Conservation (phyloP, 176 grass and related monocot genomes). For the Stipa capillata region DNA sequence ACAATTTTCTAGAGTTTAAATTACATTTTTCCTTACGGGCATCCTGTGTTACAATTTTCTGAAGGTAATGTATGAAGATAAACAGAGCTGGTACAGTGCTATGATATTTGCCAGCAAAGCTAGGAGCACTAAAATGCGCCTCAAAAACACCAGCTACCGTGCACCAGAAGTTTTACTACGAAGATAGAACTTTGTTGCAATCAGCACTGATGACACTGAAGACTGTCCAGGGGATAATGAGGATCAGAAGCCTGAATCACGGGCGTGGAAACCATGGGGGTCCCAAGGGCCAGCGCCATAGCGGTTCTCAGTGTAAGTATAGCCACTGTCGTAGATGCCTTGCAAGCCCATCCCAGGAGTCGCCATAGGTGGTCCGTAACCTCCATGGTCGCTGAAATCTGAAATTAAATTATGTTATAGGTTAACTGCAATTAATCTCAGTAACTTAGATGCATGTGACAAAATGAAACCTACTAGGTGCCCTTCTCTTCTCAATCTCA, state of each 20-base stretch:
- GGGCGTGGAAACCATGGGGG: slow-evolving; percentile 9
- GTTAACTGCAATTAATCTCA: neutral
- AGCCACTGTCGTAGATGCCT: slow-evolving; percentile 29
- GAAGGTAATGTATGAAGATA: neutral
- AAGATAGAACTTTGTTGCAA: neutral
- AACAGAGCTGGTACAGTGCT: neutral
- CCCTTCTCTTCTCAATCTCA: slow-evolving; percentile 45
- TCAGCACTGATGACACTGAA: neutral
- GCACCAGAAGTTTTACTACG: neutral
- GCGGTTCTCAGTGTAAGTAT: slow-evolving; percentile 22
- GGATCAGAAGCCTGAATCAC: neutral
- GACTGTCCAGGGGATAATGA: neutral
- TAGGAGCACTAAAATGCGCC: neutral
- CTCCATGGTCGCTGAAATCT: slow-evolving; percentile 39
- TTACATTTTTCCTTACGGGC: neutral
- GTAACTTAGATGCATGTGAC: neutral
- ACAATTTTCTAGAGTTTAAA: neutral
- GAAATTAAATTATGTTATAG: slow-evolving; percentile 14
- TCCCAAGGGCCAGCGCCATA: slow-evolving; percentile 42
- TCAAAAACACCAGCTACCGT: neutral
- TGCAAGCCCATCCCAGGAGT: slow-evolving; percentile 33
- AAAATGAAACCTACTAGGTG: slow-evolving; percentile 23
- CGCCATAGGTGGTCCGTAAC: slow-evolving; percentile 27
- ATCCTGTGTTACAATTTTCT: neutral
- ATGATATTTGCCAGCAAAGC: neutral